Conservation (phyloP, 176 grass and related monocot species). For the bread wheat (Triticum aestivum) region DNA sequence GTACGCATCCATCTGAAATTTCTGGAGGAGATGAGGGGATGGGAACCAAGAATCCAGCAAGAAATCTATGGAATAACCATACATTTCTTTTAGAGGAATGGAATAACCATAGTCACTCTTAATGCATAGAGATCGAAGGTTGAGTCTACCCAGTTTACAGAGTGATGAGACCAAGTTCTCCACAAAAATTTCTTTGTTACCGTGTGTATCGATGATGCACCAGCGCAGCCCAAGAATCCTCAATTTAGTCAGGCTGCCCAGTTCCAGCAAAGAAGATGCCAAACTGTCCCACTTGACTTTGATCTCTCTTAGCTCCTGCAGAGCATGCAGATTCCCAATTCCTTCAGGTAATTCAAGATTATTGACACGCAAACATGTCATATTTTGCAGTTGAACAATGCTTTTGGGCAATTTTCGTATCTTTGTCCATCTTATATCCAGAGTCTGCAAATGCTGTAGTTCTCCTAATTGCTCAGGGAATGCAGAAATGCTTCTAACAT, state of each 20-base stretch:
- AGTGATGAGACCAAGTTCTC: slow-evolving; percentile 30
- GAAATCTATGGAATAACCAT: slow-evolving; percentile 3
- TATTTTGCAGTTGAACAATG: slow-evolving; percentile 14
- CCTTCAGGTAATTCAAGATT: slow-evolving; percentile 14
- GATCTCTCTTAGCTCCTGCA: slow-evolving; percentile 27
- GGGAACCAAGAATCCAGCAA: slow-evolving; percentile 37
- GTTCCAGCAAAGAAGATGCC: slow-evolving; percentile 22
- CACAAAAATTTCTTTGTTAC: background rate
- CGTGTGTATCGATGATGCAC: background rate
- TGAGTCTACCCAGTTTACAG: background rate
- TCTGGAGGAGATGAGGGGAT: slow-evolving; percentile 12
- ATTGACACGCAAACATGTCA: slow-evolving; percentile 6
- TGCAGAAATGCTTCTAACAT: slow-evolving; percentile 4
- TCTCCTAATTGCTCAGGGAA: slow-evolving; percentile 38
- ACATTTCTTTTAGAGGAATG: slow-evolving; percentile 1
- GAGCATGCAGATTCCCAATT: slow-evolving; percentile 29
- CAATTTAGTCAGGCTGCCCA: slow-evolving; percentile 24
- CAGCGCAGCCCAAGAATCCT: slow-evolving; percentile 14
- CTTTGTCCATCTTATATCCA: slow-evolving; percentile 23
- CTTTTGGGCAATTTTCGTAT: slow-evolving; percentile 19
- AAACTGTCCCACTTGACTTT: background rate
- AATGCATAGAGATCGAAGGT: slow-evolving; percentile 14
- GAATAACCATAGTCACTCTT: background rate
- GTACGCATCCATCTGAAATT: background rate
- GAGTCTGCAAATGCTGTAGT: slow-evolving; percentile 14